A percentile compares a stretch with the other conserved stretches of the same genome.
Conservation (phyloP, 306 rosid species). For the Cicer cuneatum region DNA sequence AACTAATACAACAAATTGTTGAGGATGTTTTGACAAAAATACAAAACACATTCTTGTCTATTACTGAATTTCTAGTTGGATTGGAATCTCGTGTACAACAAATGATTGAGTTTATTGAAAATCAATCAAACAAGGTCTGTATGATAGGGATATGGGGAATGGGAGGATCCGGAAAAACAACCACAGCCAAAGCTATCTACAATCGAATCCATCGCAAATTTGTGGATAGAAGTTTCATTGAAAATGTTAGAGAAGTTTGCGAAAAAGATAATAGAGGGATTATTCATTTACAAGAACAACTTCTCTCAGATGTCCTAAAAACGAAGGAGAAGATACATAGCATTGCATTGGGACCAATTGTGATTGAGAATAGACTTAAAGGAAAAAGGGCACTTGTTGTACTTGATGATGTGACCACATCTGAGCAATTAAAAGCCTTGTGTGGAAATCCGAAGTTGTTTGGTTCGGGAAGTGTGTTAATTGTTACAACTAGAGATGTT, state of each 20-base stretch:
- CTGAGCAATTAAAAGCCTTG: background rate
- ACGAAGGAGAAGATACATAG: background rate
- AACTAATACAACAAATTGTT: background rate
- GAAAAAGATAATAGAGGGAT: background rate
- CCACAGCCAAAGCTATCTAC: conserved; percentile 41
- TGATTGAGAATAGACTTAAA: background rate
- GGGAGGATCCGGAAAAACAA: conserved; percentile 39
- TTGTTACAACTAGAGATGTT: conserved; percentile 47
- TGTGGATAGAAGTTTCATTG: background rate
- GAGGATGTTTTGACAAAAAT: background rate
- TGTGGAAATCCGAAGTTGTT: conserved; percentile 7
- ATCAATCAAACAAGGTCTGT: background rate
- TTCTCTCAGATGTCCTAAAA: background rate
- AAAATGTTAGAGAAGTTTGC: conserved; percentile 33
- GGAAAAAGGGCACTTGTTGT: background rate
- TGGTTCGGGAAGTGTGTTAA: conserved; percentile 40
- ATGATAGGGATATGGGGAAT: conserved; percentile 43
- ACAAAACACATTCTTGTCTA: background rate
- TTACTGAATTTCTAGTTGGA: conserved; percentile 21
- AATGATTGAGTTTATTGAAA: background rate
- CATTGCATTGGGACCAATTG: background rate
- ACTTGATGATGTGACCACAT: conserved; percentile 32
- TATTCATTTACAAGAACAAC: conserved; percentile 35
- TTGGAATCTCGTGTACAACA: background rate
- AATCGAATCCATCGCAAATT: background rate